Evolutionary conservation across 108 stramenopile genomes (phyloP).

Genomic region (Stephanodiscus triporus): DNA sequence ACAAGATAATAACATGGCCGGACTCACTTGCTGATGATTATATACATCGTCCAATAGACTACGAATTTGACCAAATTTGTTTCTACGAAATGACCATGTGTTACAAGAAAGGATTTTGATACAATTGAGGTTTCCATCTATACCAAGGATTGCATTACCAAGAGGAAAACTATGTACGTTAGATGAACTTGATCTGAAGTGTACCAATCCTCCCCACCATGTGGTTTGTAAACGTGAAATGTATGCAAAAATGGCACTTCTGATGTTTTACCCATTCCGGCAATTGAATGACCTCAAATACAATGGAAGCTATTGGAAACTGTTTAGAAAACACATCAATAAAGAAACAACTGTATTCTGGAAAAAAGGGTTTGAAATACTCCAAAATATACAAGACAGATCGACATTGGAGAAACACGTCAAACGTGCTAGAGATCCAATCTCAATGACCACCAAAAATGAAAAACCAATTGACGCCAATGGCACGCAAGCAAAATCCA

Average conservation of each 20-base stretch:
- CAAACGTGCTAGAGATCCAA: conserved; percentile 19
- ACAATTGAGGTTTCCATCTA: no score
- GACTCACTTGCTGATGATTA: no score
- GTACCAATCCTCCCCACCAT: not conserved
- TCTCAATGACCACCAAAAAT: not conserved
- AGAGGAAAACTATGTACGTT: conserved; percentile 19
- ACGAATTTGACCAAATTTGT: no score
- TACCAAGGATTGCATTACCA: no score
- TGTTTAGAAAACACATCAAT: not conserved
- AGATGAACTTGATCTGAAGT: conserved; percentile 12
- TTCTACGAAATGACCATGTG: no score
- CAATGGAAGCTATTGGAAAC: no score
- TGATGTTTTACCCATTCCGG: conserved; percentile 39
- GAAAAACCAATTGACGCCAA: conserved; percentile 1
- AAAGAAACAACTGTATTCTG: not conserved
- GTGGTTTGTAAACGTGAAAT: conserved; percentile 21
- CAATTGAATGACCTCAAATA: no score
- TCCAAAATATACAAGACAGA: not conserved
- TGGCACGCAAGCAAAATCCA: not conserved
- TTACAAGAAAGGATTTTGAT: no score
- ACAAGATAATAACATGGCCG: no score
- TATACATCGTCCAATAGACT: no score
- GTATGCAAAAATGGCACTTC: conserved; percentile 31
- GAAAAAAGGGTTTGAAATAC: no score
- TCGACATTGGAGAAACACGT: conserved; percentile 14